Evolutionary conservation across 345 rosid species (phyloP), one percentile per base, ranked within the genome.

Genomic region (Hypericum androsaemum): DNA sequence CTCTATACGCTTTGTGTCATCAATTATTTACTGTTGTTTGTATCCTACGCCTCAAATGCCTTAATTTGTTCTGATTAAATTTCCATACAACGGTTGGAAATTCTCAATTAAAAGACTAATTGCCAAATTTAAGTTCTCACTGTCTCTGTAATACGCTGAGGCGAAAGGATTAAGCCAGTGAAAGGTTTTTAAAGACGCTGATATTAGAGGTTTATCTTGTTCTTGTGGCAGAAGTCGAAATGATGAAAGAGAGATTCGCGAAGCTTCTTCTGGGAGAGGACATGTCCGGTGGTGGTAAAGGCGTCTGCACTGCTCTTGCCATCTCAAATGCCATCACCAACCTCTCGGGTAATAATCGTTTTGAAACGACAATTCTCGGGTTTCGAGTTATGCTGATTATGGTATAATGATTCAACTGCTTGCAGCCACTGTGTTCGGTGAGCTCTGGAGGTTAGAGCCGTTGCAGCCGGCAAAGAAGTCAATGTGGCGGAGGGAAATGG

Each of bases 251-350:
- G 74, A 83, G 95, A 73, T 94, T 88, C 57, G 90, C 97, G 6
- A 94, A 94, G 81, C 83, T 94, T 46, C 88, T 94, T 52, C 66
- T 92, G 1, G 99, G 99, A 47, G 99, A 94, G 50, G 99, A 94
- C 68, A 94, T 94, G 99, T 94, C 99, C 11, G 99, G 97, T 15
- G 94, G 97, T 52, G 97, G 99, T 6, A 88, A 94, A 73, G 97
- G 99, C 36, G 99, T 88, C 41, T 94, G 97, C 61, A 86, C 94
- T 22, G 99, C 99, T 2, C 95, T 94, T 51, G 94, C 99, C 37
- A 88, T 94, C 67, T 94, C 94, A 39, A 94, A 94, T 67, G 97
- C 99, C 54, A 88, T 94, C 65, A 94, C 99, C 22, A 94, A 94
- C 71, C 97, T 88, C 58, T 88, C 97, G 56, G 99, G 97, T n/a